Conservation (phyloP, 768 basidiomycete genomes). For the Russula emetica region DNA sequence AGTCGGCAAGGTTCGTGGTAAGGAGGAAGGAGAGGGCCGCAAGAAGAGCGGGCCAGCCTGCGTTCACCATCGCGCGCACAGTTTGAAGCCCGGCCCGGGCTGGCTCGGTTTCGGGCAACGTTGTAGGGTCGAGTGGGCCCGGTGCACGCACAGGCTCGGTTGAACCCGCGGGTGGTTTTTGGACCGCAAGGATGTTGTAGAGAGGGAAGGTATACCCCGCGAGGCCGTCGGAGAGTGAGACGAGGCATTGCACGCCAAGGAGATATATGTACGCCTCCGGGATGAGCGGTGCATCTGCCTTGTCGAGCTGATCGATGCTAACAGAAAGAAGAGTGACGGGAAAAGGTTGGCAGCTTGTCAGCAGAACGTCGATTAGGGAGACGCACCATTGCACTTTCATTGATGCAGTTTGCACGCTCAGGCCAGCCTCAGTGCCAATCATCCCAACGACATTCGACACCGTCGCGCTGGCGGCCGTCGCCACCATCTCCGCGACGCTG, state of each 20-base stretch:
- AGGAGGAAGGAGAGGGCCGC: slow-evolving; percentile 88
- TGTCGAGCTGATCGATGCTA: slow-evolving; percentile 97
- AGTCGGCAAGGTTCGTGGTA: slow-evolving; percentile 85
- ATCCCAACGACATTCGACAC: slow-evolving; percentile 83
- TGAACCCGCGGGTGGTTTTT: slow-evolving; percentile 55
- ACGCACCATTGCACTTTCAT: slow-evolving; percentile 91
- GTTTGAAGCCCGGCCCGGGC: slow-evolving; percentile 55
- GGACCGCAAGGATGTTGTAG: slow-evolving; percentile 67
- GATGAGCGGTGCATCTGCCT: slow-evolving; percentile 89
- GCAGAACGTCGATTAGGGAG: neutral
- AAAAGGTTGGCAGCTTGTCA: neutral
- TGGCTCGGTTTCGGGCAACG: slow-evolving; percentile 52
- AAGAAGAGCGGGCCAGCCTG: slow-evolving; percentile 88
- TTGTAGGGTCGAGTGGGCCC: slow-evolving; percentile 59
- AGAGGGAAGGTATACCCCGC: slow-evolving; percentile 67
- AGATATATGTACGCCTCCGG: slow-evolving; percentile 94
- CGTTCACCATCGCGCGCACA: slow-evolving; percentile 75
- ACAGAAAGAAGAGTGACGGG: neutral
- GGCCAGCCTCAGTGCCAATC: slow-evolving; percentile 64
- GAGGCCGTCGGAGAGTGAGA: slow-evolving; percentile 83
- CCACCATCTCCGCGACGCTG: slow-evolving; percentile 77
- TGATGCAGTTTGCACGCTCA: slow-evolving; percentile 66
- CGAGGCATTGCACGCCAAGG: slow-evolving; percentile 82
- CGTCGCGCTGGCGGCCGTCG: slow-evolving; percentile 76
- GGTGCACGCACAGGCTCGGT: slow-evolving; percentile 67